phyloP scores from a whole-genome alignment of 1,284 basidiomycete genomes.

The Sporisorium sorghi region DNA sequence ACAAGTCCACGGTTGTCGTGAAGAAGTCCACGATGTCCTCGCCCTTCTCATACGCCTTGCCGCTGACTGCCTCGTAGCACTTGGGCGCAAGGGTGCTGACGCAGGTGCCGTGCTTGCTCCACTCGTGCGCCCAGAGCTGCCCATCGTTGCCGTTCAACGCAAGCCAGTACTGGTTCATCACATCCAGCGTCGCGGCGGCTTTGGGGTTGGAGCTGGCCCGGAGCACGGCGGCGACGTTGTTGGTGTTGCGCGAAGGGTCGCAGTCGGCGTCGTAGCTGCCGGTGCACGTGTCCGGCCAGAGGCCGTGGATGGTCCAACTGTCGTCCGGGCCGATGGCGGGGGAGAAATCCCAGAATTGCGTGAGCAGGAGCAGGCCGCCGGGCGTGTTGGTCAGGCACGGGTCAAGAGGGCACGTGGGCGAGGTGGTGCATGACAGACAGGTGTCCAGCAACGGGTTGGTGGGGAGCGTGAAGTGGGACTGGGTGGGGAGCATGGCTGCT shows the following conservation, averaged over 20 bases:
- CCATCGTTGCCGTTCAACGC: constrained; percentile 47
- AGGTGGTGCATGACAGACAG: constrained; percentile 38
- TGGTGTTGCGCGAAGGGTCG: constrained; percentile 33
- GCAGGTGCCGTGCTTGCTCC: constrained; percentile 54
- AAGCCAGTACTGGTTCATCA: constrained; percentile 57
- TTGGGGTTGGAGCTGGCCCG: constrained; percentile 13
- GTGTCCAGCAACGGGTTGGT: not conserved
- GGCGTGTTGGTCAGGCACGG: constrained; percentile 51
- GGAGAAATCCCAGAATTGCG: constrained; percentile 55
- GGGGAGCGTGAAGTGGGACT: constrained; percentile 19
- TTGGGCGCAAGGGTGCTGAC: constrained; percentile 45
- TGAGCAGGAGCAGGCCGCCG: constrained; percentile 51
- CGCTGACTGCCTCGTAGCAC: constrained; percentile 40
- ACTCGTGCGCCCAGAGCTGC: constrained; percentile 51
- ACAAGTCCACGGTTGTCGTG: constrained; percentile 37
- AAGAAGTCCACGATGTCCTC: constrained; percentile 57
- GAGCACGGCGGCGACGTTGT: constrained; percentile 36
- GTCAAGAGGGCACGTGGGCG: constrained; percentile 23
- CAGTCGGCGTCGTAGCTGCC: constrained; percentile 48
- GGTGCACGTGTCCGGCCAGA: constrained; percentile 53
- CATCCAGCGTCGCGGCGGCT: constrained; percentile 28
- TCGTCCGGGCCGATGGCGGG: constrained; percentile 52
- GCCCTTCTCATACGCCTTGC: constrained; percentile 11
- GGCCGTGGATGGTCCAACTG: constrained; percentile 55
- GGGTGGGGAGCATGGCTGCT: constrained; percentile 10